phyloP scores from a whole-genome alignment of 78 protist genomes.

The Polysphondylium violaceum region DNA sequence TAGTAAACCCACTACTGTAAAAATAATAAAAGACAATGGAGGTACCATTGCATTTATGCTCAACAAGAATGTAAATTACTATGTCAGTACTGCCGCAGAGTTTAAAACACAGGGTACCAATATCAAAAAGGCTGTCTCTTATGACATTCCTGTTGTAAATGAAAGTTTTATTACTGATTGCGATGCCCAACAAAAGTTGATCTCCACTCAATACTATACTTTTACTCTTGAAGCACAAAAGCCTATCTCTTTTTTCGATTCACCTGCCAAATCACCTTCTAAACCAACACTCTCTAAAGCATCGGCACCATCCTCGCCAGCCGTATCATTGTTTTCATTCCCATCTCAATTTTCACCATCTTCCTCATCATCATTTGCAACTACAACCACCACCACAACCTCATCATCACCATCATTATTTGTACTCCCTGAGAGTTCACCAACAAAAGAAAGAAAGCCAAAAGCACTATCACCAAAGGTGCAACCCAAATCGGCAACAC shows the following conservation, averaged over 20 bases:
- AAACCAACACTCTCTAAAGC: neutral
- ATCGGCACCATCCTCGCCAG: neutral
- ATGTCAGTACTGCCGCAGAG: conserved; percentile 7
- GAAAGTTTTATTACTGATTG: conserved; percentile 23
- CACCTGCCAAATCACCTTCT: conserved; percentile 6
- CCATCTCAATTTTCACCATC: neutral
- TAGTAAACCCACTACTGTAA: neutral
- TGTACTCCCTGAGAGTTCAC: neutral
- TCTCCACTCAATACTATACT: neutral
- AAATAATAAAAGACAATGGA: conserved; percentile 60
- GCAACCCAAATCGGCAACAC: neutral
- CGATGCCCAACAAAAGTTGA: neutral
- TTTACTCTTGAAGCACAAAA: neutral
- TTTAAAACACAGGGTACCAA: neutral
- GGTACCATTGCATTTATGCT: conserved; percentile 38
- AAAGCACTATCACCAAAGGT: neutral
- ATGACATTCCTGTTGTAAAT: neutral
- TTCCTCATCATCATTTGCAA: neutral
- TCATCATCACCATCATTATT: neutral
- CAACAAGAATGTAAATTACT: conserved; percentile 23
- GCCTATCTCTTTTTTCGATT: conserved; percentile 18
- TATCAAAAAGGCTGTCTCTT: conserved; percentile 32
- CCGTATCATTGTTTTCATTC: neutral
- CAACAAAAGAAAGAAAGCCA: neutral
- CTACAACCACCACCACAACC: neutral